phyloP scores from a whole-genome alignment of 164 flowering plant genomes.

The Brasenia schreberi region DNA sequence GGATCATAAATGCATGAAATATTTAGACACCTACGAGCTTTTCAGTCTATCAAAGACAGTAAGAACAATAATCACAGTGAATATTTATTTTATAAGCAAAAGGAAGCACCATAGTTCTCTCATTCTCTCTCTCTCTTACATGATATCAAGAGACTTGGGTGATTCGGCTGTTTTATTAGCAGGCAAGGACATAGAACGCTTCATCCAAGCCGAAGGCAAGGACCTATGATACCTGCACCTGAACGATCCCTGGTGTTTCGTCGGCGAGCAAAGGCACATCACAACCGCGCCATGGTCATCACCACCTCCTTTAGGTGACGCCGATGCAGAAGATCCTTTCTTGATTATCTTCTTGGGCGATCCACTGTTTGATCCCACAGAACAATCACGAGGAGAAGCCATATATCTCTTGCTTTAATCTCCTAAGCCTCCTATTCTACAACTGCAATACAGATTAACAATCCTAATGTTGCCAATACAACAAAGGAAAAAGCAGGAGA shows the following conservation, averaged over 20 bases:
- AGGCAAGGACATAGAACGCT: not conserved
- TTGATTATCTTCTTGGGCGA: not conserved
- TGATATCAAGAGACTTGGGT: conserved; percentile 1
- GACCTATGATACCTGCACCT: conserved; percentile 36
- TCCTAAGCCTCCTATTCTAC: too few relatives aligned
- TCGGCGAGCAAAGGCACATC: conserved; percentile 50
- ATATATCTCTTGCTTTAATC: not conserved
- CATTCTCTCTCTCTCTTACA: not conserved
- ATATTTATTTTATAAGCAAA: too few relatives aligned
- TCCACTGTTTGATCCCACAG: not conserved
- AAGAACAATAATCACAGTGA: too few relatives aligned
- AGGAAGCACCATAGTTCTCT: not conserved
- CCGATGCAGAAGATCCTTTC: not conserved
- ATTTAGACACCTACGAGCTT: too few relatives aligned
- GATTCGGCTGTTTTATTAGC: not conserved
- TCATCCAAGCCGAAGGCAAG: conserved; percentile 20
- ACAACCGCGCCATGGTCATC: not conserved
- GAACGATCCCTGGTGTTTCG: conserved; percentile 52
- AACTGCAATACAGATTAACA: too few relatives aligned
- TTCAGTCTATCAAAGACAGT: too few relatives aligned
- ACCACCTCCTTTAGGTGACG: conserved; percentile 1
- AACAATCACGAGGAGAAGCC: not conserved
- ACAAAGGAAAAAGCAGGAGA: not conserved
- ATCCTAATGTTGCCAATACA: too few relatives aligned
- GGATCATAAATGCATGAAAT: too few relatives aligned